Evolutionary conservation across 78 protist genomes (phyloP).

Genomic region (Acrasis kona): DNA sequence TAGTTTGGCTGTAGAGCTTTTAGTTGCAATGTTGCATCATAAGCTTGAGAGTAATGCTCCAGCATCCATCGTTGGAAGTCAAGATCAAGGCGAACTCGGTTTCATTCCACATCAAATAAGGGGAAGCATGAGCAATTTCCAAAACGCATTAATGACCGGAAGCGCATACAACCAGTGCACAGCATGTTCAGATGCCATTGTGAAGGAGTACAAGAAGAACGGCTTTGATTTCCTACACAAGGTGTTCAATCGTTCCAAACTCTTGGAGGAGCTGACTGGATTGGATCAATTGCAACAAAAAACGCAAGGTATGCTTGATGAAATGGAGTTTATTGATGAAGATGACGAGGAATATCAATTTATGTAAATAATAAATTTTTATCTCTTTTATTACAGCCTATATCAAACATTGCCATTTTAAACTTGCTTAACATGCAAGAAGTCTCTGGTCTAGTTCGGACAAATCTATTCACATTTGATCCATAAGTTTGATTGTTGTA

Average conservation of each 20-base stretch:
- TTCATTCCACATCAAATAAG: conserved; percentile 81
- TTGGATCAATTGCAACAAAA: conserved; percentile 3
- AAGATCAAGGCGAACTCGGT: conserved; percentile 8
- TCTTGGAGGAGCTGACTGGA: conserved; percentile 60
- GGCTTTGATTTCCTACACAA: conserved; percentile 45
- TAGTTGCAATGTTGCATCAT: conserved; percentile 75
- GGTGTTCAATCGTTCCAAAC: conserved; percentile 33
- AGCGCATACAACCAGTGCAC: conserved; percentile 66
- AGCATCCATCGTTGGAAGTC: conserved; percentile 25
- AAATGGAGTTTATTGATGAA: neutral
- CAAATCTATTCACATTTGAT: too few species aligned
- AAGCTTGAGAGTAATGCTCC: conserved; percentile 32
- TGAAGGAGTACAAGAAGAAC: conserved; percentile 8
- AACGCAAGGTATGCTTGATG: neutral
- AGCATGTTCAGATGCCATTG: conserved; percentile 69
- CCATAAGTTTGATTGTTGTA: too few species aligned
- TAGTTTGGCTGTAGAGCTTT: conserved; percentile 81
- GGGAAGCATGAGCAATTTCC: conserved; percentile 58
- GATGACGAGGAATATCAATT: neutral
- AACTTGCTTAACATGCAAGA: too few species aligned
- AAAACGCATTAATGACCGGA: conserved; percentile 23
- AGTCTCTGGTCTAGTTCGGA: too few species aligned
- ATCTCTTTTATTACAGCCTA: too few species aligned
- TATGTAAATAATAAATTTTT: neutral
- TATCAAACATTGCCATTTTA: too few species aligned